Base-by-base conservation (phyloP, 2,329 filamentous ascomycete genomes). In the Diplodia corticola region DNA sequence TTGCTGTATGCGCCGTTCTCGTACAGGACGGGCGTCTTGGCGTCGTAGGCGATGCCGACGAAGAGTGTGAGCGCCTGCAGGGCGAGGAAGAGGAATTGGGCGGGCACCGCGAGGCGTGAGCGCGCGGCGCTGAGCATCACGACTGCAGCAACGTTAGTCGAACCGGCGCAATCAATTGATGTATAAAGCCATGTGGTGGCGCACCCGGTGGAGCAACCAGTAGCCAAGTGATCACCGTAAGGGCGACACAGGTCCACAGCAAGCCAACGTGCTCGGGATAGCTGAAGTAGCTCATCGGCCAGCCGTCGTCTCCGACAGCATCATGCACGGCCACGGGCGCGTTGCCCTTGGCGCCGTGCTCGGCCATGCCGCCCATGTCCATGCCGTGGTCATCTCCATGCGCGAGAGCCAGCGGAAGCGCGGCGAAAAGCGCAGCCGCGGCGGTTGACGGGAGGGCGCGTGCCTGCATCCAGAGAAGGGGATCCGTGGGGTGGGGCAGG, bases 1-100 rank as follows among this genome's bases (percentile, higher is more conserved):
- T 91, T 93, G 80, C 93, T 89, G 77, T 97, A 93, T n/a, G 90
- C 86, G 74, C 96, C 96, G 74, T 91, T 89, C 35, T 88, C 88
- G 75, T 97, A 97, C 24, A 97, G 81, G 74, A 97, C 91, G 0
- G 93, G 92, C 0, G 92, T 96, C 69, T 86, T 88, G 67, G 85
- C 83, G 75, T 95, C 92, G 81, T 97, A 97, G 66, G 80, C 68
- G 66, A 79, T 70, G 67, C 78, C 73, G 63, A 79, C 68, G 64
- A 81, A 69, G 28, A 81, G 72, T 61, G 78, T 75, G 64, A 80
- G 69, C 44, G 77, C 76, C 68, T 83, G 82, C 26, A 78, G 64
- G 30, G 74, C 64, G 54, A 83, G 77, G 73, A 83, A 83, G 22
- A 74, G 68, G 68, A 93, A 84, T 73, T 97, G 93, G 1, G 83